Evolutionary conservation across 768 basidiomycete genomes (phyloP), one percentile per base, ranked within the genome.

Genomic region (Podaxis carcinomalis): DNA sequence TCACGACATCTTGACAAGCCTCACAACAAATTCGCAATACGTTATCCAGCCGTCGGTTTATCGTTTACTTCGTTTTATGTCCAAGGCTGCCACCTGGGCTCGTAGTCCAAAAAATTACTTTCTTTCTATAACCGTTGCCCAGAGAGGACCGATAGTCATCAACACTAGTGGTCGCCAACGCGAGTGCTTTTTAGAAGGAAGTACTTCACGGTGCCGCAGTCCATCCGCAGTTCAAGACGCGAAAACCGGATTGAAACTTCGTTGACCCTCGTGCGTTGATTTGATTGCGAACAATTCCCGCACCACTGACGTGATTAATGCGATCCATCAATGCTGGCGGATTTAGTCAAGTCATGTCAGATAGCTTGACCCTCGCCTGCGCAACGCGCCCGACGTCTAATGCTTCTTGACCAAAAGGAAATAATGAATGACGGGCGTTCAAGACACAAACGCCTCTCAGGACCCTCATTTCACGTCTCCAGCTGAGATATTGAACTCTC

Each of bases 261-360:
- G 28, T 19, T 52, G 19, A 19, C 32, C 27, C 51, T 52, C 28
- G 32, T 52, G 16, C 51, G 16, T 51, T 14, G n/a, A 52, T 28
- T 27, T 51, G 35, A 27, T 4, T 42, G 13, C 40, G 40, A 14
- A 49, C 21, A 11, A 49, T 49, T 49, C 47, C 23, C 21, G 23
- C 11, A 32, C 28, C 19, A n/a, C 28, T 54, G 52, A 54, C 52
- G 37, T 54, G 52, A 54, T 54, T 37, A 54, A 54, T 54, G 35
- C 36, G 21, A 39, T 39, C 37, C 19, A 36, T 39, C 19, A 36
- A 25, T n/a, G 27, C 19, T 54, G 19, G 37, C 37, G 40, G 19
- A 19, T 23, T 37, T 39, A 23, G 32, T 32, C 21, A 39, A 9
- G 52, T 11, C 37, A 37, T 54, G 52, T 39, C 52, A 39, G 21